Base-by-base conservation (phyloP, 2,329 filamentous ascomycete species). In the Paecilomyces formosus region DNA sequence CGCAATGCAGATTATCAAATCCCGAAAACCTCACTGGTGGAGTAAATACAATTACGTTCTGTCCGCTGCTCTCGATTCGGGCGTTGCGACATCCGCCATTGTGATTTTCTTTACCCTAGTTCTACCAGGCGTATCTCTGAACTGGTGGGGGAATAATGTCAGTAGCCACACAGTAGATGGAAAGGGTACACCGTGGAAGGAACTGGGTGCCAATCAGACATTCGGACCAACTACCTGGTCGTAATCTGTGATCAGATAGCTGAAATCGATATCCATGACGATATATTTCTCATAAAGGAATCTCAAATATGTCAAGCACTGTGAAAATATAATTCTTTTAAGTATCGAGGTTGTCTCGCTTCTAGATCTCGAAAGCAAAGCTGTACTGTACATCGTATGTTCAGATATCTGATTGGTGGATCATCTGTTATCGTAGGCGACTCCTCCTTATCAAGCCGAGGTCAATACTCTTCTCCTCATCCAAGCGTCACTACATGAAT, bases 31-130 rank as follows among this genome's bases (percentile, higher is more conserved):
- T 2, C 58, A 61, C 15, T 64, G 63, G 63, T 66, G 64, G 64
- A 62, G 62, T 49, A 64, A 65, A 54, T 66, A 66, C 53, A 66
- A 77, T 59, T 78, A 77, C 58, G 71, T 78, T 3, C 64, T 78
- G 8, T 77, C 75, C 13, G 76, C 76, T 15, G 75, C 74, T 0
- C 64, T 78, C 3, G 74, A 77, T 56, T 73, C 71, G 0, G 76
- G 74, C 3, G 70, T 77, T 22, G 76, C 76, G 9, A 68, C 78
- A 2, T 70, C 75, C 0, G 76, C 74, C 0, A 71, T 79, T 9
- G 66, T 78, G n/a, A 77, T 78, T 21, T 78, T 78, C 66, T 78
- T 78, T 54, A 72, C 69, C 30, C 71, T 78, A 45, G 73, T 72
- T n/a, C 74, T 79, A 45, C 74, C 74, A 0, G 74, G 73, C 2